Percentiles rank a stretch among this genome's conserved stretches.
These are phyloP conservation scores for Tetrastigma voinierianum DNA, from an alignment of 164 flowering plant genomes.

Conservation along the genomic window DNA sequence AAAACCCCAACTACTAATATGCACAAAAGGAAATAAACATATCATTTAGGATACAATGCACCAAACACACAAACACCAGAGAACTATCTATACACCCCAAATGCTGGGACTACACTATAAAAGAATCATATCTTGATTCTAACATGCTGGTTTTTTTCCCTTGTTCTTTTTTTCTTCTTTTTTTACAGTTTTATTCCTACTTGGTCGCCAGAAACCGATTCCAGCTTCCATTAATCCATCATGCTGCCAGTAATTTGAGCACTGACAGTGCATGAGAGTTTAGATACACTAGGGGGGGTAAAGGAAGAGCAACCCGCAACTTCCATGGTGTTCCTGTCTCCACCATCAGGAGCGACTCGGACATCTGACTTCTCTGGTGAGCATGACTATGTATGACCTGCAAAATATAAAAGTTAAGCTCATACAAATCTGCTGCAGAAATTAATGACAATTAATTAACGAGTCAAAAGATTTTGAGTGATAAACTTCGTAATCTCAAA, in stretches of 20 bases:
- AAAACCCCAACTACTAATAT: conserved; percentile 16
- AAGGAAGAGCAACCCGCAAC: conserved; percentile 43
- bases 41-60: conserved; percentile 9
- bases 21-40: conserved; percentile 19
- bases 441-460: no score
- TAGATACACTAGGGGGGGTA: conserved; percentile 37
- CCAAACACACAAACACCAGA: conserved; percentile 22
- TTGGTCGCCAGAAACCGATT: conserved; percentile 57
- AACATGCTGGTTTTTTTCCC: conserved; percentile 26
- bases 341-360: conserved; percentile 47
- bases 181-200: conserved; percentile 25
- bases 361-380: conserved; percentile 65
- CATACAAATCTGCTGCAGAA: no score
- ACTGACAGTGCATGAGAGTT: conserved; percentile 33
- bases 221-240: conserved; percentile 44
- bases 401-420: conserved; percentile 11
- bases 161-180: conserved; percentile 1
- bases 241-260: conserved; percentile 33
- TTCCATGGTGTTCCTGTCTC: conserved; percentile 39
- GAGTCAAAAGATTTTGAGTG: no score
- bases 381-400: conserved; percentile 76
- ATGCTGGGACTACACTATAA: conserved; percentile 29
- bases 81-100: conserved; percentile 33
- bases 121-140: conserved; percentile 74
- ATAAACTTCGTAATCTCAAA: no score